Base-by-base conservation (phyloP, 1,284 basidiomycete species). In the Leccinum pseudoinsigne region DNA sequence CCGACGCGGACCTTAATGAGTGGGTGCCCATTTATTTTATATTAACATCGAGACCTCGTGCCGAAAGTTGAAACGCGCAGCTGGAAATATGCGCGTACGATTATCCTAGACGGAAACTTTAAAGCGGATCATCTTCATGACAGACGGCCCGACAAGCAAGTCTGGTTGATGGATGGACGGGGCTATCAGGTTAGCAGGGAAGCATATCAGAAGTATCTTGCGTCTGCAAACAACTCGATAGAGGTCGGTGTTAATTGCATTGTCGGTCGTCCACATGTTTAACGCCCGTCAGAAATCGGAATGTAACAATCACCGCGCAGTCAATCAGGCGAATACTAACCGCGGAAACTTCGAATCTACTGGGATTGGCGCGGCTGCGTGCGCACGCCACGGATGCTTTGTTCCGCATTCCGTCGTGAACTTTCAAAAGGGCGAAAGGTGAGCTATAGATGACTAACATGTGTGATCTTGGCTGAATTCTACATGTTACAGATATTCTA, bases 381-480 rank as follows among this genome's bases (percentile, higher is more conserved):
- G 69, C 59, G 60, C 62, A 3, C 16, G 63, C 4, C 70, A 71
- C 55, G 66, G 67, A 0, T 68, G 59, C 28, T 67, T 70, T 51
- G 12, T 65, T 5, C 69, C 68, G 1, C 61, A 69, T 26, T 61
- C 62, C 1, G 57, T 66, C 23, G 66, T 66, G 5, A n/a, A 45
- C n/a, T 45, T 45, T 18, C 42, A 45, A n/a, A 45, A 45, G n/a
- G 42, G 42, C 4, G 4, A 65, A 68, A 16, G 59, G 68, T 68
- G 21, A 1, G 42, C 7, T 6, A 16, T 16, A 42, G 12, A 16
- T n/a, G 23, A 42, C 7, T 16, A 5, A 7, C 2, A 12, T 16
- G 40, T 16, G 31, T 9, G 2, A 31, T 31, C 3, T 5, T 42
- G 9, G 4, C 40, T 42, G 40, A 14, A n/a, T 42, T 16, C 12